Percentiles rank a stretch among this genome's conserved stretches.
These are phyloP conservation scores for Trichomonas gallinae DNA, from an alignment of 208 protist species.

Conservation along the genomic window DNA sequence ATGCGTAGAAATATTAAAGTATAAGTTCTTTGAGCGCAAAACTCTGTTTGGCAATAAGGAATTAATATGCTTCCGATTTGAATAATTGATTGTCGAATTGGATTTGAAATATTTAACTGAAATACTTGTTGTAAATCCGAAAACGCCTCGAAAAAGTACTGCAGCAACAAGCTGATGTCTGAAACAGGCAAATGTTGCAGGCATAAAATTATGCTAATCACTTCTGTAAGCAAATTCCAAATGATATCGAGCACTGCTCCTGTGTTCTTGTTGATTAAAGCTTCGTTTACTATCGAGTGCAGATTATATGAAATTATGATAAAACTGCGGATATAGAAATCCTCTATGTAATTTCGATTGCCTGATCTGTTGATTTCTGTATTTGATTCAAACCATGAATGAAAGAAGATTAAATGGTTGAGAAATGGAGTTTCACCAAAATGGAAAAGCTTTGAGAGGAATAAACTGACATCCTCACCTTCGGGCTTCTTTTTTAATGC, in stretches of 20 bases:
- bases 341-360: neutral
- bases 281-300: neutral
- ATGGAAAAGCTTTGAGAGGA: neutral
- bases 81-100: neutral
- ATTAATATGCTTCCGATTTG: neutral
- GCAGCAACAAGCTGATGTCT: neutral
- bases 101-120: neutral
- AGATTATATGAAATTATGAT: neutral
- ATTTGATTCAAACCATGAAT: neutral
- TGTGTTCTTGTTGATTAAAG: neutral
- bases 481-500: neutral
- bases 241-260: neutral
- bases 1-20: neutral
- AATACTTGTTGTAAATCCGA: neutral
- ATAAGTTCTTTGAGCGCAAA: neutral
- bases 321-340: neutral
- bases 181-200: neutral
- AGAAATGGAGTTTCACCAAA: neutral
- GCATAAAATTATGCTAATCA: neutral
- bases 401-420: neutral
- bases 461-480: neutral
- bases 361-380: neutral
- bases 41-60: neutral
- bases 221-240: neutral
- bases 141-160: neutral